Percentiles rank a stretch among this genome's conserved stretches.
phyloP scores from a whole-genome alignment of 306 rosid genomes.

The Clitoria ternatea region DNA sequence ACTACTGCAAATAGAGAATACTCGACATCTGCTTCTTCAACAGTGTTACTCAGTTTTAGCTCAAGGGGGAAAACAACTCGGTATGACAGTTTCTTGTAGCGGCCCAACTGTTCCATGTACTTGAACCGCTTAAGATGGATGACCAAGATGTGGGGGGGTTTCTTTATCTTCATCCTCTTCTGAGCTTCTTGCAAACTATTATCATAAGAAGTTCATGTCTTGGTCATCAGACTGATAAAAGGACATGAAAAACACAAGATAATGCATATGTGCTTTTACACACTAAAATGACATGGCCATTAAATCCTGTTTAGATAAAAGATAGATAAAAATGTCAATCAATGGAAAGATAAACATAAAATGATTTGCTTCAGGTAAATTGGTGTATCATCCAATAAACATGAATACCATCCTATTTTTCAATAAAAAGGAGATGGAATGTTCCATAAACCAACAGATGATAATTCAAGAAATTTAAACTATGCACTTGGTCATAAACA shows the following conservation, averaged over 20 bases:
- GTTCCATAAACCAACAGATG: not conserved
- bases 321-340: not conserved
- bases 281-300: not conserved
- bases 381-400: not conserved
- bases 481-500: not conserved
- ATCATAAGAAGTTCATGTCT: slow-evolving; percentile 24
- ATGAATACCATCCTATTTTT: not conserved
- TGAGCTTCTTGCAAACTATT: slow-evolving; percentile 98
- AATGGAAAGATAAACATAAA: not conserved
- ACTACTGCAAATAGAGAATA: slow-evolving; percentile 96
- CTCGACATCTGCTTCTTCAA: slow-evolving; percentile 83
- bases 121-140: slow-evolving; percentile 98
- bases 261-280: not conserved
- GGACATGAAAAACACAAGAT: not conserved
- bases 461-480: slow-evolving; percentile 7
- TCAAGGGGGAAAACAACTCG: slow-evolving; percentile 95
- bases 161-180: slow-evolving; percentile 99
- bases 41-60: slow-evolving; percentile 91
- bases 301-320: slow-evolving; percentile 5
- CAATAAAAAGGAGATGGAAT: not conserved
- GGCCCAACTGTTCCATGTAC: slow-evolving; percentile 95
- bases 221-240: slow-evolving; percentile 9
- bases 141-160: slow-evolving; percentile 91
- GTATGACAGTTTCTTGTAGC: slow-evolving; percentile 91
- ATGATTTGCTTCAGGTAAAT: not conserved